Evolutionary conservation across 345 rosid genomes (phyloP).

Genomic region (Physaria fendleri): DNA sequence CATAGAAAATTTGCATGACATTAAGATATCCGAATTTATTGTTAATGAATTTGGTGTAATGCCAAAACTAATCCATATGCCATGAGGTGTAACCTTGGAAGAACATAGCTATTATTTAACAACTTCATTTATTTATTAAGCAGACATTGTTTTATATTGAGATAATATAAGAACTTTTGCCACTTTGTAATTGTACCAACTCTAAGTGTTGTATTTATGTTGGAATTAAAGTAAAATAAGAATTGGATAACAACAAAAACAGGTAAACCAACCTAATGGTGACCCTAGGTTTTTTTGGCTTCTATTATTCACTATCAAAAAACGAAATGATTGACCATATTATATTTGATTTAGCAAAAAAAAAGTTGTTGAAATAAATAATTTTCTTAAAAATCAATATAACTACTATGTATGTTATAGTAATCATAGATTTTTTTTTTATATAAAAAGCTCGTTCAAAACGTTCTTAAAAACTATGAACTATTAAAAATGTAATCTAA

Average conservation of each 20-base stretch:
- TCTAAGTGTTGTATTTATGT: background rate
- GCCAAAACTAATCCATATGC: slow-evolving; percentile 19
- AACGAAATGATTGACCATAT: background rate
- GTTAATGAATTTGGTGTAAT: background rate
- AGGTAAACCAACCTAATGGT: background rate
- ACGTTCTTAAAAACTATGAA: no score
- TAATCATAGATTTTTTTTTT: no score
- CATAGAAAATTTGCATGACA: background rate
- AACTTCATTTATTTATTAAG: background rate
- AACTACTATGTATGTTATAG: background rate
- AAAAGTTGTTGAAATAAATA: background rate
- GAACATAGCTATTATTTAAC: slow-evolving; percentile 13
- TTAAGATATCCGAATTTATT: background rate
- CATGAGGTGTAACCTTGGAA: slow-evolving; percentile 15
- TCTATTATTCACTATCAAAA: background rate
- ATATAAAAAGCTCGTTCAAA: no score
- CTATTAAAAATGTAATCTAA: no score
- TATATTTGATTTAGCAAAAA: background rate
- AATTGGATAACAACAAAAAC: slow-evolving; percentile 1
- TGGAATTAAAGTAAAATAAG: background rate
- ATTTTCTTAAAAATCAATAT: background rate
- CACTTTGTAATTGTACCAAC: background rate
- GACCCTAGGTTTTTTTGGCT: background rate
- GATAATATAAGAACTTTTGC: background rate
- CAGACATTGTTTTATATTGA: background rate